phyloP scores from a whole-genome alignment of 768 basidiomycete genomes.

The Kwoniella heveanensis region DNA sequence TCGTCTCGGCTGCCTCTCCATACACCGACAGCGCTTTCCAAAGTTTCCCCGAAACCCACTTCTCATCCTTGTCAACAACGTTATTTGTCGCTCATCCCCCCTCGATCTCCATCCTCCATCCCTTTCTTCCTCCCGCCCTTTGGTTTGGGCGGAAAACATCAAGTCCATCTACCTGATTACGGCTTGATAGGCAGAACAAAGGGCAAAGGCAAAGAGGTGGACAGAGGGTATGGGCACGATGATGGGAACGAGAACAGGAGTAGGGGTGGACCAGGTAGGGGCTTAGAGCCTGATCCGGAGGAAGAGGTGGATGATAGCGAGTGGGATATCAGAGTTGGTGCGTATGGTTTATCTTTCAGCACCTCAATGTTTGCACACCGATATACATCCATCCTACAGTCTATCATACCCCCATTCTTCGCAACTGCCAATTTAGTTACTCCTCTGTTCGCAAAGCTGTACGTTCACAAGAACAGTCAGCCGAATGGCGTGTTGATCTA shows the following conservation, averaged over 20 bases:
- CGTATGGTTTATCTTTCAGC: too few relatives aligned
- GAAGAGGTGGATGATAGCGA: constrained; percentile 52
- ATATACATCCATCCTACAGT: too few relatives aligned
- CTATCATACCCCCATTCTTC: too few relatives aligned
- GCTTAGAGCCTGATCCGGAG: constrained; percentile 10
- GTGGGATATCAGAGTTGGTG: constrained; percentile 55
- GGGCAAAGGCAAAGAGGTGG: constrained; percentile 33
- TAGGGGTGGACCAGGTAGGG: constrained; percentile 8
- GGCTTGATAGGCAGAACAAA: constrained; percentile 20
- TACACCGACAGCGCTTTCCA: too few relatives aligned
- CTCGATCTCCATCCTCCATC: constrained; percentile 14
- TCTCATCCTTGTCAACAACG: constrained; percentile 1
- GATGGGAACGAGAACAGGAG: neutral
- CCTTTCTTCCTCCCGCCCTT: constrained; percentile 43
- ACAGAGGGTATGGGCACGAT: constrained; percentile 2
- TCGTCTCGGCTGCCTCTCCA: constrained; percentile 22
- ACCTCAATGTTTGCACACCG: neutral
- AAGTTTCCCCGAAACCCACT: neutral
- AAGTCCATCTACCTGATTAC: constrained; percentile 11
- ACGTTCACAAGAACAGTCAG: too few relatives aligned
- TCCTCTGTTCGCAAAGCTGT: too few relatives aligned
- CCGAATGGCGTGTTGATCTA: too few relatives aligned
- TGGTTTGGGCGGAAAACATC: constrained; percentile 11
- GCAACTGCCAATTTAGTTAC: too few relatives aligned
- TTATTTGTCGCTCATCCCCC: constrained; percentile 15